Conservation (phyloP, 495 filamentous ascomycete genomes). For the Podospora pseudopauciseta region DNA sequence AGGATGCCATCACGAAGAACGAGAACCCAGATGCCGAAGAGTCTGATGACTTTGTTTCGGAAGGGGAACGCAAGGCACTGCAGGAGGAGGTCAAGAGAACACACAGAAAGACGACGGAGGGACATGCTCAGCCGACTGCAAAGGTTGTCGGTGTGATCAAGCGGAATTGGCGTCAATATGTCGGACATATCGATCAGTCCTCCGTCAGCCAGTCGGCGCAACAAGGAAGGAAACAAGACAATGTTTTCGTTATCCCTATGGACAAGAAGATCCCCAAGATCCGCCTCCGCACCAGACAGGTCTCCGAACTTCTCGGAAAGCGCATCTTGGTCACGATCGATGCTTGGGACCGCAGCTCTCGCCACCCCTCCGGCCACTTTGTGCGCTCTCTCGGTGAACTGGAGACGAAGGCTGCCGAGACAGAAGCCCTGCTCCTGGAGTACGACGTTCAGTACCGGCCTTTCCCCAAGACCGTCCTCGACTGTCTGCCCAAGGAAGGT, state of each 20-base stretch:
- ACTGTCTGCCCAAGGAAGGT: slow-evolving; percentile 87
- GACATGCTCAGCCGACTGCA: slow-evolving; percentile 83
- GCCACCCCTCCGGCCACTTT: slow-evolving; percentile 91
- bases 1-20: slow-evolving; percentile 86
- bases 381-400: slow-evolving; percentile 88
- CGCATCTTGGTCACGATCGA: slow-evolving; percentile 94
- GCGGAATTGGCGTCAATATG: slow-evolving; percentile 96
- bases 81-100: slow-evolving; percentile 86
- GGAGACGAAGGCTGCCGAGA: slow-evolving; percentile 93
- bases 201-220: slow-evolving; percentile 69
- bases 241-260: slow-evolving; percentile 93
- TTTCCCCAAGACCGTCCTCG: slow-evolving; percentile 90
- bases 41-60: slow-evolving; percentile 68
- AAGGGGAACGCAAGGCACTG: slow-evolving; percentile 78
- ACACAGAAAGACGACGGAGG: slow-evolving; percentile 74
- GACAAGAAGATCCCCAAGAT: slow-evolving; percentile 97
- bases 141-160: slow-evolving; percentile 89
- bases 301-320: slow-evolving; percentile 80
- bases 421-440: slow-evolving; percentile 88
- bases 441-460: slow-evolving; percentile 97
- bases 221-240: slow-evolving; percentile 79
- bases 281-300: slow-evolving; percentile 84
- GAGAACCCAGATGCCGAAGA: slow-evolving; percentile 84
- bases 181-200: slow-evolving; percentile 85
- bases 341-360: slow-evolving; percentile 86